Percentiles rank a stretch among this genome's conserved stretches.
Conservation (phyloP, 495 filamentous ascomycete species). For the Echria macrotheca region DNA sequence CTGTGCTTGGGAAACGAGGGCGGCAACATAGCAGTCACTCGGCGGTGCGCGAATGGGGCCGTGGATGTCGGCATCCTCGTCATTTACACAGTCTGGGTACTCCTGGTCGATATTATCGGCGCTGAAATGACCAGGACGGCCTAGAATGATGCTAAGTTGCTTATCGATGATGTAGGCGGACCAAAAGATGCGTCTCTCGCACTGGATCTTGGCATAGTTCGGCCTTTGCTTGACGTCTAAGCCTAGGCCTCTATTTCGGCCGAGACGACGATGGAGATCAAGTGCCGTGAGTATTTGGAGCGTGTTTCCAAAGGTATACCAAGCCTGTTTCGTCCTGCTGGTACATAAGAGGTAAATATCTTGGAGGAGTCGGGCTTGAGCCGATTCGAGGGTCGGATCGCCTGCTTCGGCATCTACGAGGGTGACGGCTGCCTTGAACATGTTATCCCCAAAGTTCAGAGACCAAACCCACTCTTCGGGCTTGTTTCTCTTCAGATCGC, state of each 20-base stretch:
- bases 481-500: not conserved
- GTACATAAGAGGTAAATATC: slow-evolving; percentile 24
- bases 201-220: slow-evolving; percentile 24
- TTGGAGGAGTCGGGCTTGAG: slow-evolving; percentile 24
- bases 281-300: slow-evolving; percentile 22
- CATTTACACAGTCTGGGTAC: slow-evolving; percentile 46
- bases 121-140: slow-evolving; percentile 47
- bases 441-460: slow-evolving; percentile 16
- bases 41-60: slow-evolving; percentile 14
- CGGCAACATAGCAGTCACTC: slow-evolving; percentile 43
- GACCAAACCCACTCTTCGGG: slow-evolving; percentile 15
- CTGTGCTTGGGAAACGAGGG: slow-evolving; percentile 41
- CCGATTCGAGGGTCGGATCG: slow-evolving; percentile 16
- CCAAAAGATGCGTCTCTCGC: slow-evolving; percentile 53
- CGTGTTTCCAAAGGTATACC: slow-evolving; percentile 22
- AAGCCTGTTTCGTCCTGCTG: slow-evolving; percentile 21
- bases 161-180: slow-evolving; percentile 52
- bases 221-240: slow-evolving; percentile 7
- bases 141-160: slow-evolving; percentile 52
- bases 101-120: slow-evolving; percentile 51
- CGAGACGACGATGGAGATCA: slow-evolving; percentile 26
- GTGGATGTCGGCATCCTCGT: slow-evolving; percentile 46
- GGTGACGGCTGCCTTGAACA: slow-evolving; percentile 11
- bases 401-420: slow-evolving; percentile 17
- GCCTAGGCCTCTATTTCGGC: slow-evolving; percentile 17